Evolutionary conservation across 2,329 filamentous ascomycete species (phyloP), one percentile per base, ranked within the genome.

Genomic region (Thermothelomyces thermophilus): DNA sequence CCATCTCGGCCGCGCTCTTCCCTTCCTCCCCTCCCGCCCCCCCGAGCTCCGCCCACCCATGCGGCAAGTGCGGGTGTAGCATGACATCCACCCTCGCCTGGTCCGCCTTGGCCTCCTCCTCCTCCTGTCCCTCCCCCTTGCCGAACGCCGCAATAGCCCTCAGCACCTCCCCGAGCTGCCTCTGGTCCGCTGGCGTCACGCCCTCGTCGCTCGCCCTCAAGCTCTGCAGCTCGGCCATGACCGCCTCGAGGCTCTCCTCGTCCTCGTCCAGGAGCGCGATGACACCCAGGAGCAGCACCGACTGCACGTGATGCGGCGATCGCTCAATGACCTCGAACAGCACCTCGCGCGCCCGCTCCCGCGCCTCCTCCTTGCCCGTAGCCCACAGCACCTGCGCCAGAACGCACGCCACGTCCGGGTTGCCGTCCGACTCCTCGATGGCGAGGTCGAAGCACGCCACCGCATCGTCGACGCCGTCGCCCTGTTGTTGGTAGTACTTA

Each of bases 371-470:
- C 0, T 83, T 82, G 8, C 87, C 90, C 56, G 88, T 89, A 0
- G 90, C 90, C 91, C 93, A 98, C 0, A 97, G 76, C 0, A 97
- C 87, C 67, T 97, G 89, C 0, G 90, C 87, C 11, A 97, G 74
- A 11, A 96, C 74, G 62, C 90, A 96, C 0, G 90, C 83, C 1
- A 91, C 85, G 62, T 96, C 90, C 0, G 90, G 86, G 54, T 89
- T 83, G 33, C 79, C 79, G 26, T 79, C 71, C 1, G 86, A 89
- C 64, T 95, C 90, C 49, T 83, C 75, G 7, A 97, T 73, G 0
- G 90, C 90, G 2, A 81, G 75, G 56, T 88, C 82, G 66, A 98
- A 95, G 69, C 86, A 90, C 10, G 77, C 73, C 22, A 95, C 82
- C 0, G 90, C 86, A 44, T 81, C 77, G 35, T 83, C 77, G 56